These are phyloP conservation scores for Phytopythium kandeliae DNA, from an alignment of 352 stramenopile species.

Conservation along the genomic window DNA sequence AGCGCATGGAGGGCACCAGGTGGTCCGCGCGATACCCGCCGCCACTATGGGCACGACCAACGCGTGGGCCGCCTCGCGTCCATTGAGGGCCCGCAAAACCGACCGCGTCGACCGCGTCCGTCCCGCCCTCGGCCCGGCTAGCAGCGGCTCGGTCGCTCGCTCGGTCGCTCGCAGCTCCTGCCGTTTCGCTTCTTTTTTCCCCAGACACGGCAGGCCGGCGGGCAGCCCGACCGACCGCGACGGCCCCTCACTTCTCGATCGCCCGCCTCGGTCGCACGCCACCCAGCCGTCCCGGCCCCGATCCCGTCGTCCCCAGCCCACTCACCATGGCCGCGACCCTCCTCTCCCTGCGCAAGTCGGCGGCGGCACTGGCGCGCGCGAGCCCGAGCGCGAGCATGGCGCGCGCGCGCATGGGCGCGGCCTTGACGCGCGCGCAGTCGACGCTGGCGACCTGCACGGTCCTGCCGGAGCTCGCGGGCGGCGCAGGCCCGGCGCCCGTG, in stretches of 20 bases:
- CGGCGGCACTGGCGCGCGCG: neutral
- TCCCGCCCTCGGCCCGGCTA: no score
- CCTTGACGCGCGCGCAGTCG: neutral
- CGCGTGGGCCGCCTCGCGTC: constrained; percentile 6
- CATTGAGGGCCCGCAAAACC: constrained; percentile 2
- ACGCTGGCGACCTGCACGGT: constrained; percentile 5
- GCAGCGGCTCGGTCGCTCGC: no score
- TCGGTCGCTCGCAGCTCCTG: no score
- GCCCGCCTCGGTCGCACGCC: neutral
- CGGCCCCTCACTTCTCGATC: constrained; percentile 2
- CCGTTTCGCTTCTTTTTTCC: constrained; percentile 6
- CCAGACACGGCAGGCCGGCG: no score
- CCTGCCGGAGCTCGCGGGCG: neutral
- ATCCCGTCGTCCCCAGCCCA: no score
- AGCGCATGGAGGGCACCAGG: neutral
- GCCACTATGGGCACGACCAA: constrained; percentile 6
- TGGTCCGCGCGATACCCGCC: neutral
- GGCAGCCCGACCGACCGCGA: neutral
- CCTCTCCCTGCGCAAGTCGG: neutral
- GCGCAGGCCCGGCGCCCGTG: neutral
- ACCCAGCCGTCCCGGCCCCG: neutral
- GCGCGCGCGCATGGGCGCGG: neutral
- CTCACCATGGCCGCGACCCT: no score
- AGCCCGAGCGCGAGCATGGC: neutral
- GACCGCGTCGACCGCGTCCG: neutral